Evolutionary conservation across 129 eudicot species (phyloP).

Genomic region (Centella asiatica): DNA sequence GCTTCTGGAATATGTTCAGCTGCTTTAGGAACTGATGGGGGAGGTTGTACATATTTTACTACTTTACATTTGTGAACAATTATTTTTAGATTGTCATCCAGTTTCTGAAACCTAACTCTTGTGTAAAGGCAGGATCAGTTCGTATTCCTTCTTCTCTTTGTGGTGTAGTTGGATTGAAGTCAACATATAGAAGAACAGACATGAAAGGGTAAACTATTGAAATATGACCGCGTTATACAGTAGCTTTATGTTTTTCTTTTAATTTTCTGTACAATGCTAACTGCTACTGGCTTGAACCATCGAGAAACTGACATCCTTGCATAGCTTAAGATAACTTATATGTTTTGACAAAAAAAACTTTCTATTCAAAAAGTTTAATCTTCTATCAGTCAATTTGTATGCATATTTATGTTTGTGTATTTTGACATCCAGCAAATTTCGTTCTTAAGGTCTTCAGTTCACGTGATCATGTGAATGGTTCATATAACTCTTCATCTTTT

Average conservation of each 20-base stretch:
- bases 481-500: too few relatives aligned
- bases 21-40: constrained; percentile 98
- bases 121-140: constrained; percentile 58
- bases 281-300: too few relatives aligned
- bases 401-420: too few relatives aligned
- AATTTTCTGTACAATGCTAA: background rate
- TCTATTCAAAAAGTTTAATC: too few relatives aligned
- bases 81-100: background rate
- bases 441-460: too few relatives aligned
- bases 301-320: too few relatives aligned
- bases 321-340: too few relatives aligned
- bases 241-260: background rate
- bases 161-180: constrained; percentile 86
- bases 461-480: too few relatives aligned
- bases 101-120: constrained; percentile 13
- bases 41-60: constrained; percentile 54
- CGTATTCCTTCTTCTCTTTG: constrained; percentile 97
- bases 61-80: constrained; percentile 5
- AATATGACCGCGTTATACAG: constrained; percentile 1
- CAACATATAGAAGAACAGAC: constrained; percentile 75
- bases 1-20: constrained; percentile 92
- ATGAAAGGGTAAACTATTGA: constrained; percentile 49
- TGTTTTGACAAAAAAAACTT: too few relatives aligned
- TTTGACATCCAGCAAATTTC: too few relatives aligned
- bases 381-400: too few relatives aligned